phyloP scores from a whole-genome alignment of 257 asterid genomes.

The Lavandula angustifolia region DNA sequence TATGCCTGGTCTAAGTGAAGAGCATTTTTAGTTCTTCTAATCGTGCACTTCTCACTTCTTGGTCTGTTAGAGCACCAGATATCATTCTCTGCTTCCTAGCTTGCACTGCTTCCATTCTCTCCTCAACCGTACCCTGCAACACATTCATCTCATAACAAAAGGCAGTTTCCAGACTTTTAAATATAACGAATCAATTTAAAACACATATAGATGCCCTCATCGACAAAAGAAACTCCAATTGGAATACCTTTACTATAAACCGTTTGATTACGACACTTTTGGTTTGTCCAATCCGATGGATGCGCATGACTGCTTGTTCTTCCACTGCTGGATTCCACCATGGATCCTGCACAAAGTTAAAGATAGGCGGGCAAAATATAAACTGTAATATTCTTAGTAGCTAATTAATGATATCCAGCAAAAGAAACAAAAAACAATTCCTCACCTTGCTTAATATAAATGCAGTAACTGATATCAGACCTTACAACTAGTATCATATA shows the following conservation, averaged over 20 bases:
- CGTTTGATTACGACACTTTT: slow-evolving; percentile 70
- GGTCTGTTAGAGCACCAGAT: slow-evolving; percentile 93
- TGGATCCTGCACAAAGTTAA: slow-evolving; percentile 66
- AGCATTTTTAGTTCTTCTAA: slow-evolving; percentile 94
- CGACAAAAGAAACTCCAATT: background rate
- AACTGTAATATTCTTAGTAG: background rate
- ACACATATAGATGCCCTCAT: background rate
- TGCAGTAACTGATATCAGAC: background rate
- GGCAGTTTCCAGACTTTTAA: background rate
- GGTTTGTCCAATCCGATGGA: slow-evolving; percentile 97
- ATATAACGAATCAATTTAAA: background rate
- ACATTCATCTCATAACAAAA: slow-evolving; percentile 12
- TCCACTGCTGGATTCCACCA: slow-evolving; percentile 99
- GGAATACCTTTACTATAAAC: slow-evolving; percentile 77
- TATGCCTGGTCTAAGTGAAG: slow-evolving; percentile 54
- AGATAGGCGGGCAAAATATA: slow-evolving; percentile 6
- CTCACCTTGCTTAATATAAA: background rate
- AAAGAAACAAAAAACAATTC: background rate
- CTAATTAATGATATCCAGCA: slow-evolving; percentile 4
- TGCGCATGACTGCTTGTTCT: slow-evolving; percentile 99
- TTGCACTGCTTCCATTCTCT: slow-evolving; percentile 97
- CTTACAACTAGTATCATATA: slow-evolving; percentile 17
- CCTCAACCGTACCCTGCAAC: slow-evolving; percentile 87
- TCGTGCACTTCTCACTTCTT: slow-evolving; percentile 93
- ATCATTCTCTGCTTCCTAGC: slow-evolving; percentile 91